These are phyloP conservation scores for Radiomyces spectabilis DNA, from an alignment of 192 early-diverging fungal genomes.

Conservation along the genomic window DNA sequence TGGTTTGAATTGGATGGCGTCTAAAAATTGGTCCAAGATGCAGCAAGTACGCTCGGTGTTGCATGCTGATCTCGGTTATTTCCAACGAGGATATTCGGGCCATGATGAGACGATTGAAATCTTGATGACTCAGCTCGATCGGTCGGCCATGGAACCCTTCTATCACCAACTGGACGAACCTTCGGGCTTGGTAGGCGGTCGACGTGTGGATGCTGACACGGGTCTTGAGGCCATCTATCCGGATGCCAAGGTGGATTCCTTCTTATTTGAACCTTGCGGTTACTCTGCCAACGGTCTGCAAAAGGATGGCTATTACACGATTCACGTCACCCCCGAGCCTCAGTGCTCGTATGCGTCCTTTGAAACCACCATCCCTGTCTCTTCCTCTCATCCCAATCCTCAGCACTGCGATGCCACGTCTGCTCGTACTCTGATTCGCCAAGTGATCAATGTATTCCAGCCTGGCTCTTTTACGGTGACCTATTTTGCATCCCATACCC, in stretches of 20 bases:
- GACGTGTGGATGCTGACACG: constrained; percentile 62
- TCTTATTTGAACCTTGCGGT: constrained; percentile 91
- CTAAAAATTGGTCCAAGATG: background rate
- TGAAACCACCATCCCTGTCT: constrained; percentile 84
- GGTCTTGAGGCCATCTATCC: constrained; percentile 83
- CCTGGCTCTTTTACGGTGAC: constrained; percentile 75
- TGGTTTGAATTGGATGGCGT: constrained; percentile 9
- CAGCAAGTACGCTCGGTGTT: too few species aligned
- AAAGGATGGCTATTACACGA: constrained; percentile 86
- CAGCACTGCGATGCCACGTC: constrained; percentile 42
- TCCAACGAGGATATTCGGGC: too few species aligned
- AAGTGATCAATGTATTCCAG: constrained; percentile 79
- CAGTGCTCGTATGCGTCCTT: constrained; percentile 98
- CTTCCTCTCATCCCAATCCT: constrained; percentile 33
- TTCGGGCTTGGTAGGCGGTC: constrained; percentile 55
- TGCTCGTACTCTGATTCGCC: constrained; percentile 62
- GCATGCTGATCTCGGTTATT: too few species aligned
- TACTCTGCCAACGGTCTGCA: constrained; percentile 89
- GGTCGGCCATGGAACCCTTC: constrained; percentile 71
- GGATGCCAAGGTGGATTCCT: constrained; percentile 75
- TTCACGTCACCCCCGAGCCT: constrained; percentile 98
- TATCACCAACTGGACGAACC: constrained; percentile 55
- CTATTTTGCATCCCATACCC: constrained; percentile 55
- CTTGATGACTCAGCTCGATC: constrained; percentile 88
- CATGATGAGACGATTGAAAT: constrained; percentile 36